A percentile compares a stretch with the other conserved stretches of the same genome.
Conservation (phyloP, 805 yeast species). For the Yarrowia divulgata region DNA sequence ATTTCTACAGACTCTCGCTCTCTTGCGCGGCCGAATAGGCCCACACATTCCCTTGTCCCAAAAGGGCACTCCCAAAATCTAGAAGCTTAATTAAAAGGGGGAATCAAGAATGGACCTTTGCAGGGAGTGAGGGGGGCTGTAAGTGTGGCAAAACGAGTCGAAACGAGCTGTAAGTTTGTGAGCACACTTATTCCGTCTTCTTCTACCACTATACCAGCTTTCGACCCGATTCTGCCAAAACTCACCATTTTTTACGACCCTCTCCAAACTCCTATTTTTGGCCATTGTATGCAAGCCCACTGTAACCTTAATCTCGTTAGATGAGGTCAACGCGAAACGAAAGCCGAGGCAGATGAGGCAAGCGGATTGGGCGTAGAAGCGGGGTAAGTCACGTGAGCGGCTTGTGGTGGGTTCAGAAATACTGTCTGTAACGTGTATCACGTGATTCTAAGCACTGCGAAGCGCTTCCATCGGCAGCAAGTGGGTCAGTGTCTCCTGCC, state of each 20-base stretch:
- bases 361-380: no score
- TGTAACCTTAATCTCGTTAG: constrained; percentile 17
- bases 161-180: no score
- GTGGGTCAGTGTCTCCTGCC: not conserved
- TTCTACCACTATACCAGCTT: no score
- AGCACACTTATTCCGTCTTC: no score
- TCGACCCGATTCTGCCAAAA: no score
- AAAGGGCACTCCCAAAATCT: constrained; percentile 23
- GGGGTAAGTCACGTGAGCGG: no score
- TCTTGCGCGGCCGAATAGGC: constrained; percentile 32
- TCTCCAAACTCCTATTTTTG: constrained; percentile 22
- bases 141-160: not conserved
- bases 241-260: no score
- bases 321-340: constrained; percentile 28
- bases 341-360: constrained; percentile 9
- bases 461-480: not conserved
- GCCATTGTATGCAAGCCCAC: constrained; percentile 35
- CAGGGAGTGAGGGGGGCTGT: not conserved
- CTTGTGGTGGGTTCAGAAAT: no score
- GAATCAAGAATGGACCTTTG: constrained; percentile 10
- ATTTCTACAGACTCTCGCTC: not conserved
- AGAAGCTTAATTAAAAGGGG: constrained; percentile 26
- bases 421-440: no score
- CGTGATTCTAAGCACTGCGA: no score
- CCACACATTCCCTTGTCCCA: constrained; percentile 40